These are phyloP conservation scores for Malus fusca DNA, from an alignment of 306 rosid genomes.

Conservation along the genomic window DNA sequence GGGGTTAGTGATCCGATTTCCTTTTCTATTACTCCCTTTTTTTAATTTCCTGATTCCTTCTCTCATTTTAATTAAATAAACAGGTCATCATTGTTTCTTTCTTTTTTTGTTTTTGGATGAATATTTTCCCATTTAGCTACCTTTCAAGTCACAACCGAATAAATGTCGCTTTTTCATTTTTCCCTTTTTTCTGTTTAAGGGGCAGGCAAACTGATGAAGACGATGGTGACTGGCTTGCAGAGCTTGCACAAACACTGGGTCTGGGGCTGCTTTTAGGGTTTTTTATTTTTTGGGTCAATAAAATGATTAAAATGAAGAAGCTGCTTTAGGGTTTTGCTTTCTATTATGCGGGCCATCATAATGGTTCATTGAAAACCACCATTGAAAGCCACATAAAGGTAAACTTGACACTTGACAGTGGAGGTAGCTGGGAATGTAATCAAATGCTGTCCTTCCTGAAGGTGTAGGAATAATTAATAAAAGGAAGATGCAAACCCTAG, in stretches of 20 bases:
- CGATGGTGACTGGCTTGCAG: not conserved
- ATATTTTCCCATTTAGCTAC: not conserved
- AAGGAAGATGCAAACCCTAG: not conserved
- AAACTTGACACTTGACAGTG: not conserved
- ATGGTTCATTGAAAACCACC: not conserved
- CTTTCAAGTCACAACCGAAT: not conserved
- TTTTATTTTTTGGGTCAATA: too few relatives aligned
- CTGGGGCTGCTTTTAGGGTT: not conserved
- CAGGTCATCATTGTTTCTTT: too few relatives aligned
- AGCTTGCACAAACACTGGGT: not conserved
- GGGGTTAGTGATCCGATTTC: not conserved
- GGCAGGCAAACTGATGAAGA: not conserved
- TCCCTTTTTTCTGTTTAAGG: not conserved
- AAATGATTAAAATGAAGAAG: too few relatives aligned
- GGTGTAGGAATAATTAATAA: not conserved
- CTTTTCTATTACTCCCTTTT: not conserved
- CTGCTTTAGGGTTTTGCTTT: not conserved
- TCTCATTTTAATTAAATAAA: not conserved
- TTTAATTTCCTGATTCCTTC: not conserved
- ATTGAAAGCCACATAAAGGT: not conserved
- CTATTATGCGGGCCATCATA: not conserved
- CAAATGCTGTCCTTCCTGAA: not conserved
- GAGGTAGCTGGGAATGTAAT: not conserved
- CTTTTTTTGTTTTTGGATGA: too few relatives aligned
- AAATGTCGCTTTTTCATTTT: not conserved